These are phyloP conservation scores for Mycena epipterygia DNA, from an alignment of 768 basidiomycete species.

Conservation along the genomic window DNA sequence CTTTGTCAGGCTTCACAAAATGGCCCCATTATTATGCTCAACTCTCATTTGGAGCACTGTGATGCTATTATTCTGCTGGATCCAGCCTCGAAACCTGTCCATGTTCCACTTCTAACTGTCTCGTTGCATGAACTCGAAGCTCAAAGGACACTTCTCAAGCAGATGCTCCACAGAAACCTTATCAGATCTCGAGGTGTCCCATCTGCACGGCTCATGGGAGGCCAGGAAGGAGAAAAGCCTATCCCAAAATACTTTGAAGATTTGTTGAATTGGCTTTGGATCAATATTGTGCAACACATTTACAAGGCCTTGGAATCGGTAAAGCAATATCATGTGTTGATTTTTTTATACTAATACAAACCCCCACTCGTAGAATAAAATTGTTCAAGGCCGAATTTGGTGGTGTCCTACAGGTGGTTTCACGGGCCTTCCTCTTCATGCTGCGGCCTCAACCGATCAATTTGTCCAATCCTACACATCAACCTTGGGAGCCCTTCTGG, in stretches of 20 bases:
- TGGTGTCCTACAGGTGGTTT: conserved; percentile 6
- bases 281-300: background rate
- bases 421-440: conserved; percentile 12
- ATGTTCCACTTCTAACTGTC: background rate
- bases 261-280: conserved; percentile 1
- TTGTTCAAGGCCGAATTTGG: background rate
- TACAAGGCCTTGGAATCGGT: background rate
- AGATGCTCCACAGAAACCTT: background rate
- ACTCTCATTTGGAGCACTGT: background rate
- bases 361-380: background rate
- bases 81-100: background rate
- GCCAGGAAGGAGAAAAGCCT: background rate
- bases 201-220: background rate
- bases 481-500: conserved; percentile 17
- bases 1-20: background rate
- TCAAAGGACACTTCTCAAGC: background rate
- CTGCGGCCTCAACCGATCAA: background rate
- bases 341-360: background rate
- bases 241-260: background rate
- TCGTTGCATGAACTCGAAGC: background rate
- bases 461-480: conserved; percentile 37
- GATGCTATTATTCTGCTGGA: background rate
- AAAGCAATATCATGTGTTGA: background rate
- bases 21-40: background rate
- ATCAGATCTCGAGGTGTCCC: background rate